Base-by-base conservation (phyloP, 495 filamentous ascomycete species). In the Darksidea phi region DNA sequence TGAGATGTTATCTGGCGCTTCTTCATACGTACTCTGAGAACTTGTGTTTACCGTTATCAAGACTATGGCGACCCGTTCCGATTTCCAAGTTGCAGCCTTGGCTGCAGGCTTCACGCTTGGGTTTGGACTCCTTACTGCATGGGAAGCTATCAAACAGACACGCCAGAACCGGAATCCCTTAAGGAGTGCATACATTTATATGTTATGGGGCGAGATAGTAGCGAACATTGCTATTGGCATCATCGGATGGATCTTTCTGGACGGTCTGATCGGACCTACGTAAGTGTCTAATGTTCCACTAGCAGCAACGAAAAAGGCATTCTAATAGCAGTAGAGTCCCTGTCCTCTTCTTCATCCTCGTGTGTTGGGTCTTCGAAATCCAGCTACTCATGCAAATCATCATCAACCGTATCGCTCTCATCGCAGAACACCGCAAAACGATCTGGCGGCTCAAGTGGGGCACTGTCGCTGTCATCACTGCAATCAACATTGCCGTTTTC, bases 341-440 rank as follows among this genome's bases (percentile, higher is more conserved):
- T 0, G 49, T 55, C n/a, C 46, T 59, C n/a, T 65, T 60, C 42
- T 55, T 56, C 56, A 65, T 65, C 25, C 51, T 67, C 15, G 23
- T 59, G 1, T 77, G 95, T 5, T 87, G 89, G 0, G 79, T 84
- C 23, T 89, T 95, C 21, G 91, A 96, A 70, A 79, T 89, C 17
- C 78, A 80, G 25, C 82, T 95, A 15, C 77, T 96, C 6, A 80
- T 87, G 54, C 91, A 95, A 57, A 81, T 82, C 56, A 74, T 81
- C 53, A 73, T 77, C 23, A 82, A 81, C 68, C 75, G 78, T 49
- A 73, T 78, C 50, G 67, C 70, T 7, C 65, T 80, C 38, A 77
- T 80, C 34, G 59, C 70, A 10, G 67, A 71, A 6, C 60, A 74
- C 54, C 63, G 56, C 6, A 28, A 54, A 8, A 69, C 64, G 1